These are phyloP conservation scores for Aspergillus sclerotiicarbonarius DNA, from an alignment of 495 filamentous ascomycete genomes.

Conservation along the genomic window DNA sequence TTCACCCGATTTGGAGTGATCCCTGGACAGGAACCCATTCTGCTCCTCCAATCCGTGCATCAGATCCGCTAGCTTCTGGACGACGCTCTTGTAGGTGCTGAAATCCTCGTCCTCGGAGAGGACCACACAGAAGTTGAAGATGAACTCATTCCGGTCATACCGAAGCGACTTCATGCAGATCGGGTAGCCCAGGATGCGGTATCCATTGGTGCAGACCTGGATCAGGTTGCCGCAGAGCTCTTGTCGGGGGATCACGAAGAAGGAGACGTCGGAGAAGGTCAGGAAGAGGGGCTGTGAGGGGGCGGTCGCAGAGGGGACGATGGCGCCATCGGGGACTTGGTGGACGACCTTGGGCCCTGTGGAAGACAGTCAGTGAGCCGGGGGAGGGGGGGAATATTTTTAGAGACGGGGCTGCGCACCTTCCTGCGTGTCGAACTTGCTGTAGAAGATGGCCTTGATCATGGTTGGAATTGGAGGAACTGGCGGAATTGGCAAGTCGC, in stretches of 20 bases:
- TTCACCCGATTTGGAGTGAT: constrained; percentile 45
- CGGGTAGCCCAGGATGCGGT: constrained; percentile 83
- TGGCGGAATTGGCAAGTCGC: constrained; percentile 2
- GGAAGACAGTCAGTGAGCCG: background rate
- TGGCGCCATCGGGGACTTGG: constrained; percentile 62
- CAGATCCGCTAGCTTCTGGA: constrained; percentile 76
- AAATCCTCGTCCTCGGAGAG: constrained; percentile 68
- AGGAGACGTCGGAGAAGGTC: constrained; percentile 76
- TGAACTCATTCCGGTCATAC: constrained; percentile 92
- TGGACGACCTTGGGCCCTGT: constrained; percentile 71
- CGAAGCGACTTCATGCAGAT: constrained; percentile 74
- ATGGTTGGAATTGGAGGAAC: constrained; percentile 27
- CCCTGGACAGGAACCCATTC: constrained; percentile 63
- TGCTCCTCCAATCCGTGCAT: constrained; percentile 89
- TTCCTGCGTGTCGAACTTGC: constrained; percentile 85
- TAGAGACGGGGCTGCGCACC: constrained; percentile 47
- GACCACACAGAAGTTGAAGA: constrained; percentile 95
- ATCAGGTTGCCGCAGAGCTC: constrained; percentile 83
- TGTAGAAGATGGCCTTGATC: constrained; percentile 97
- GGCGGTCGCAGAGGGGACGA: constrained; percentile 57
- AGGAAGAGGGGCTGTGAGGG: constrained; percentile 64
- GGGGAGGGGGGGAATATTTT: background rate
- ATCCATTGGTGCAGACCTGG: constrained; percentile 71
- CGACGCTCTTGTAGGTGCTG: constrained; percentile 74
- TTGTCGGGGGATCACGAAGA: constrained; percentile 90